Evolutionary conservation across 2,329 filamentous ascomycete genomes (phyloP).

Genomic region (Verticillium albo-atrum): DNA sequence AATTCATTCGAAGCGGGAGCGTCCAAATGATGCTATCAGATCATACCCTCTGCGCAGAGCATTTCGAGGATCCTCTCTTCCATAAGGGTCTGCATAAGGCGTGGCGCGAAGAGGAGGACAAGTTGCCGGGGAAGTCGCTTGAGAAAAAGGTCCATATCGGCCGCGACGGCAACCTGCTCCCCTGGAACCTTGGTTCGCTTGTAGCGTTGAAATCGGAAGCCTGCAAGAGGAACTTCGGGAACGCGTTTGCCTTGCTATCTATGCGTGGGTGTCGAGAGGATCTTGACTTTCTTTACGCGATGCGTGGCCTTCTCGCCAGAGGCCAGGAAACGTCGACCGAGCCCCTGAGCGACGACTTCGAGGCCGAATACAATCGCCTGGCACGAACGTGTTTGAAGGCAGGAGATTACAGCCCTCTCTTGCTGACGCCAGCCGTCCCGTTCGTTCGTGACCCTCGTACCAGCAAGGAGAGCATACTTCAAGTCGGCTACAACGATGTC

Average conservation of each 20-base stretch:
- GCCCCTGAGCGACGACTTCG: neutral
- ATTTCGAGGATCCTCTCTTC: neutral
- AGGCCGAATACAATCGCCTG: neutral
- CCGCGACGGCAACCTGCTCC: neutral
- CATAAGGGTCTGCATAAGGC: neutral
- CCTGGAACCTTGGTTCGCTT: neutral
- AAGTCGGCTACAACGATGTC: neutral
- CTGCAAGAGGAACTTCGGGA: neutral
- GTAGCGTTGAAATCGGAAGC: neutral
- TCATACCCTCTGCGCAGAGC: neutral
- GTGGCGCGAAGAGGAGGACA: neutral
- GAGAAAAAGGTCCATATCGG: neutral
- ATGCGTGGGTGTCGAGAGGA: neutral
- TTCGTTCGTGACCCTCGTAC: neutral
- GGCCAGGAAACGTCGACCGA: neutral
- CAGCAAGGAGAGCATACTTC: too few relatives aligned
- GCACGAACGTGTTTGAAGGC: neutral
- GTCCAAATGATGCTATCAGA: slow-evolving; percentile 1
- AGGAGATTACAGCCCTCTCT: neutral
- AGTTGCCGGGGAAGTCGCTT: neutral
- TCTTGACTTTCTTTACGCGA: neutral
- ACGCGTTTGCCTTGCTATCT: neutral
- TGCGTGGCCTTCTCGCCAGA: neutral
- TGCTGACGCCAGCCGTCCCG: neutral
- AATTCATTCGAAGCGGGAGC: neutral